Evolutionary conservation across 768 basidiomycete genomes (phyloP).

Genomic region (Chalciporus piperatus): DNA sequence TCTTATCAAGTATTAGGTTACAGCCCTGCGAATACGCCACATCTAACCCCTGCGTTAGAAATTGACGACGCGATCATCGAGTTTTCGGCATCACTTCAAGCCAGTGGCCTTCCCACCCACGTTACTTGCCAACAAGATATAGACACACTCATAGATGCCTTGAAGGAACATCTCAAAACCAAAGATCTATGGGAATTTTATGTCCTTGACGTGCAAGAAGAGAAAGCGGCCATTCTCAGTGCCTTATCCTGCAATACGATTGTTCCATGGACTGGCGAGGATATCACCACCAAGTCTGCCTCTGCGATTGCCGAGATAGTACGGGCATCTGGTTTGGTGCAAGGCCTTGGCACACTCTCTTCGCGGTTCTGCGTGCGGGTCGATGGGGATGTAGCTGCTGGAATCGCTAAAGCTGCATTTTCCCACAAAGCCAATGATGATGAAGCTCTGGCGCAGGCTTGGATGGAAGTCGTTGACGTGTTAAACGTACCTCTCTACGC

Average conservation of each 20-base stretch:
- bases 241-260: slow-evolving; percentile 35
- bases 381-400: slow-evolving; percentile 63
- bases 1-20: slow-evolving; percentile 54
- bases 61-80: slow-evolving; percentile 84
- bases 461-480: slow-evolving; percentile 78
- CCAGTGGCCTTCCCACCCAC: slow-evolving; percentile 67
- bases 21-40: slow-evolving; percentile 87
- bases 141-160: slow-evolving; percentile 58
- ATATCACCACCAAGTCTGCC: slow-evolving; percentile 55
- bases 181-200: slow-evolving; percentile 94
- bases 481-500: slow-evolving; percentile 86
- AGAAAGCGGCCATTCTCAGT: slow-evolving; percentile 51
- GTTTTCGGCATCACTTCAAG: slow-evolving; percentile 65
- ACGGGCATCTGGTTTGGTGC: slow-evolving; percentile 50
- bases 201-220: slow-evolving; percentile 70
- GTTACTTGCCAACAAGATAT: slow-evolving; percentile 70
- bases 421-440: slow-evolving; percentile 42
- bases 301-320: slow-evolving; percentile 67
- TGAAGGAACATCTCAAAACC: slow-evolving; percentile 56
- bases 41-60: slow-evolving; percentile 89
- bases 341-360: slow-evolving; percentile 56
- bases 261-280: slow-evolving; percentile 58
- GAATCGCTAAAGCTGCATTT: slow-evolving; percentile 70
- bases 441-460: slow-evolving; percentile 62
- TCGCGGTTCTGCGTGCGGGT: slow-evolving; percentile 68